Percentiles rank a stretch among this genome's conserved stretches.
phyloP scores from a whole-genome alignment of 495 filamentous ascomycete species.

The Tuber umbilicatum region DNA sequence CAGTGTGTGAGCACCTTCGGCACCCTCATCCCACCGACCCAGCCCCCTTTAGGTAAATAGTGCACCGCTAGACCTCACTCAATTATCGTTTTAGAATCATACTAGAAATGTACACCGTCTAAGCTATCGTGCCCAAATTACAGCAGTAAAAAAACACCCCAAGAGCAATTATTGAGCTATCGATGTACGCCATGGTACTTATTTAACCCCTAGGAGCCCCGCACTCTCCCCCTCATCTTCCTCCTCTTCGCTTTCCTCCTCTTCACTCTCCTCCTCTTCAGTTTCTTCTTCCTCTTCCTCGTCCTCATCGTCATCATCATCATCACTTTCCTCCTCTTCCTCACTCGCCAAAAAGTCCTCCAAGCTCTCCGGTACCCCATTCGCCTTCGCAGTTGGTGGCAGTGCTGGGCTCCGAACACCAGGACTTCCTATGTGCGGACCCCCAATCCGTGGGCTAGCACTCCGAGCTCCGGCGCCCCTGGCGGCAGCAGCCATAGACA shows the following conservation, averaged over 20 bases:
- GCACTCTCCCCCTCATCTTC: constrained; percentile 35
- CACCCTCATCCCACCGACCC: not conserved
- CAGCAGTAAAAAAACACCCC: not conserved
- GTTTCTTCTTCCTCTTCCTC: constrained; percentile 19
- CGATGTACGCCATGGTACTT: constrained; percentile 3
- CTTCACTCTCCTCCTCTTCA: constrained; percentile 24
- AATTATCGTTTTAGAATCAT: not conserved
- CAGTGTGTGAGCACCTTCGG: not conserved
- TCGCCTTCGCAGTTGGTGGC: constrained; percentile 42
- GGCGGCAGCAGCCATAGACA: constrained; percentile 49
- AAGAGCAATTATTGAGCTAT: not conserved
- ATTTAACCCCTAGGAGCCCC: constrained; percentile 17
- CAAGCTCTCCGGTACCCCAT: constrained; percentile 55
- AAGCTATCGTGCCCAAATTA: not conserved
- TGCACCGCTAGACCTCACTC: not conserved
- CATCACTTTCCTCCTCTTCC: constrained; percentile 15
- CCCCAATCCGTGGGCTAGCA: constrained; percentile 40
- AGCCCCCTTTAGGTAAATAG: not conserved
- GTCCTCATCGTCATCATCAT: constrained; percentile 12
- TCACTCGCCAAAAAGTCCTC: constrained; percentile 74
- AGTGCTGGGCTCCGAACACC: constrained; percentile 29
- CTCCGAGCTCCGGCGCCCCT: constrained; percentile 57
- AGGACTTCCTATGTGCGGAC: constrained; percentile 42
- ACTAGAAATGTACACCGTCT: not conserved
- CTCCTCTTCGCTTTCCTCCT: constrained; percentile 53